Percentiles rank a stretch among this genome's conserved stretches.
Conservation (phyloP, 495 filamentous ascomycete species). For the Penicillium samsonianum region DNA sequence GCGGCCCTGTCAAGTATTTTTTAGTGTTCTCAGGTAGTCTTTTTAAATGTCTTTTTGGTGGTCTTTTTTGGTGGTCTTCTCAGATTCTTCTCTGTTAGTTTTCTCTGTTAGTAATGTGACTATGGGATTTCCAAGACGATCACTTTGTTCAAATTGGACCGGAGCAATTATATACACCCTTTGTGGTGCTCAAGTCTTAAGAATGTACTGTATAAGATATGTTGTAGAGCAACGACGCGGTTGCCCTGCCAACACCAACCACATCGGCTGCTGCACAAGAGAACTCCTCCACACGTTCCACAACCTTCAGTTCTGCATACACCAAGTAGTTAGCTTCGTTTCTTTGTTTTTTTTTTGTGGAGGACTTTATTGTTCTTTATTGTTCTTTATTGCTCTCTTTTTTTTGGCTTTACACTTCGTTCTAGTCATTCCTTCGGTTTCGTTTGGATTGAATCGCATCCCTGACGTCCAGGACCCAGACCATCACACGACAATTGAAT, state of each 20-base stretch:
- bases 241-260: constrained; percentile 41
- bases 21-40: too few species aligned
- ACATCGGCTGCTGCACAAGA: constrained; percentile 19
- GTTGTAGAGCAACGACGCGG: constrained; percentile 12
- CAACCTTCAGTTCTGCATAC: constrained; percentile 22
- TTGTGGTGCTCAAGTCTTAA: neutral
- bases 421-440: constrained; percentile 10
- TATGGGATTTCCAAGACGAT: neutral
- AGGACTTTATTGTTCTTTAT: constrained; percentile 19
- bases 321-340: constrained; percentile 25
- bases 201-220: neutral
- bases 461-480: constrained; percentile 2
- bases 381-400: too few species aligned
- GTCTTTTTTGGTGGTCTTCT: too few species aligned
- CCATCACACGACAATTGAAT: constrained; percentile 19
- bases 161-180: neutral
- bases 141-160: neutral
- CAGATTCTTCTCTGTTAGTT: too few species aligned
- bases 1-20: too few species aligned
- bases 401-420: constrained; percentile 4
- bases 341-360: constrained; percentile 15
- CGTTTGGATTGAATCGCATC: constrained; percentile 5
- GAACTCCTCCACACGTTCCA: constrained; percentile 23
- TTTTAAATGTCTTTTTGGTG: too few species aligned
- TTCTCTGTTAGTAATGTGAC: too few species aligned